phyloP scores from a whole-genome alignment of 2,329 filamentous ascomycete species.

The Fusarium irregulare region DNA sequence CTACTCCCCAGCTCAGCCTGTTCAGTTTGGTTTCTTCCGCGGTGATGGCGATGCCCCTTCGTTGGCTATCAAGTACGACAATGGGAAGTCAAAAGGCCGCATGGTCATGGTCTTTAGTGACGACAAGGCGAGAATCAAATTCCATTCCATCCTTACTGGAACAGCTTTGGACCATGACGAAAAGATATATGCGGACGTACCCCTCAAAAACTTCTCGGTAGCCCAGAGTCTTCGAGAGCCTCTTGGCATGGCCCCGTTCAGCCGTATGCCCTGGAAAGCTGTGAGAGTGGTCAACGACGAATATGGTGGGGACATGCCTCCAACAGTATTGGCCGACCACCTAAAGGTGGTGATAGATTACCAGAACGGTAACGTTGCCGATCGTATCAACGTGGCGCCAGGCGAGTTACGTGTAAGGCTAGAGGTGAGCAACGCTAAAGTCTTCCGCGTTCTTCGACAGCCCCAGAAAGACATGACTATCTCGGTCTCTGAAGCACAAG shows the following conservation, averaged over 20 bases:
- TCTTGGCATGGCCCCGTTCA: conserved; percentile 62
- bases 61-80: conserved; percentile 76
- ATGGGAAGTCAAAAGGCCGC: conserved; percentile 72
- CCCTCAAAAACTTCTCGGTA: conserved; percentile 73
- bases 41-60: conserved; percentile 77
- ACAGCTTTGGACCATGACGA: conserved; percentile 76
- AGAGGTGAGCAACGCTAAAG: conserved; percentile 69
- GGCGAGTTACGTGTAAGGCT: conserved; percentile 78
- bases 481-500: conserved; percentile 76
- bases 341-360: conserved; percentile 81
- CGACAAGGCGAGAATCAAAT: conserved; percentile 73
- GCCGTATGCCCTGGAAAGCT: conserved; percentile 71
- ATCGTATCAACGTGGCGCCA: conserved; percentile 83
- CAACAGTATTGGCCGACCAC: conserved; percentile 80
- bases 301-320: conserved; percentile 67
- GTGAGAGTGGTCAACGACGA: conserved; percentile 79
- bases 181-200: conserved; percentile 75
- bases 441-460: conserved; percentile 75
- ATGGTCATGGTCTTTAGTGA: conserved; percentile 84
- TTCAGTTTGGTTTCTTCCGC: conserved; percentile 82
- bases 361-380: conserved; percentile 80
- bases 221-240: conserved; percentile 63
- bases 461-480: conserved; percentile 82
- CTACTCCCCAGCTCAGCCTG: conserved; percentile 71
- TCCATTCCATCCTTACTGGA: conserved; percentile 80